Evolutionary conservation across 192 early-diverging fungal species (phyloP).

Genomic region (Rhizoclosmatium sp.): DNA sequence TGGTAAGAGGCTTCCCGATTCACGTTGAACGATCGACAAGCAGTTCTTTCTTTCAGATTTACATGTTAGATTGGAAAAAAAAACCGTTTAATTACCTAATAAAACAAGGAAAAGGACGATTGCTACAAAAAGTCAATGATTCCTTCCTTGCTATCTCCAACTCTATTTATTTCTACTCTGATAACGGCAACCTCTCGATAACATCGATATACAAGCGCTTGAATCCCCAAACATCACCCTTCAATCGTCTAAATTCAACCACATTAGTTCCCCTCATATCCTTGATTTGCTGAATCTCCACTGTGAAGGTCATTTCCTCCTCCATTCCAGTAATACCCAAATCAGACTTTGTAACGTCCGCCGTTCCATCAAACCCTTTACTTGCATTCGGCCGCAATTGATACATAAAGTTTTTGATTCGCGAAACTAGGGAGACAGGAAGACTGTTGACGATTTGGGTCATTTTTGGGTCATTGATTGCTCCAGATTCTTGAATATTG

Average conservation of each 20-base stretch:
- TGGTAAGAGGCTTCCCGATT: too few species aligned
- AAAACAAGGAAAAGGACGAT: too few species aligned
- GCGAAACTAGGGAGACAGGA: slow-evolving; percentile 31
- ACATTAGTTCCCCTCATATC: slow-evolving; percentile 68
- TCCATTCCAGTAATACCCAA: slow-evolving; percentile 50
- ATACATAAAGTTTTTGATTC: slow-evolving; percentile 25
- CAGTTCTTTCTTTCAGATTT: too few species aligned
- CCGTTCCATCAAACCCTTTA: slow-evolving; percentile 35
- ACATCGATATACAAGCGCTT: slow-evolving; percentile 36
- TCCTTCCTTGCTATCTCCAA: too few species aligned
- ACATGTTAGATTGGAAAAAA: too few species aligned
- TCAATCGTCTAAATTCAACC: slow-evolving; percentile 35
- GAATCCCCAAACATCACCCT: slow-evolving; percentile 43
- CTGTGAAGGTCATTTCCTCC: slow-evolving; percentile 85
- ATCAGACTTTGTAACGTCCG: not conserved
- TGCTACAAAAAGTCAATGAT: too few species aligned
- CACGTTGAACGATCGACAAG: too few species aligned
- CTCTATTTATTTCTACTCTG: too few species aligned
- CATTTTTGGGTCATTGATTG: slow-evolving; percentile 20
- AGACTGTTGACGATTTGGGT: slow-evolving; percentile 31
- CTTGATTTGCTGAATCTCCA: slow-evolving; percentile 91
- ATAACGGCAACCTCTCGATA: slow-evolving; percentile 28
- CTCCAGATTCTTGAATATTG: slow-evolving; percentile 10
- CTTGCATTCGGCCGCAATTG: slow-evolving; percentile 25
- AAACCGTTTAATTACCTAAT: too few species aligned